These are phyloP conservation scores for Dothideomycetes sp. DNA, from an alignment of 2,329 filamentous ascomycete species.

Conservation along the genomic window DNA sequence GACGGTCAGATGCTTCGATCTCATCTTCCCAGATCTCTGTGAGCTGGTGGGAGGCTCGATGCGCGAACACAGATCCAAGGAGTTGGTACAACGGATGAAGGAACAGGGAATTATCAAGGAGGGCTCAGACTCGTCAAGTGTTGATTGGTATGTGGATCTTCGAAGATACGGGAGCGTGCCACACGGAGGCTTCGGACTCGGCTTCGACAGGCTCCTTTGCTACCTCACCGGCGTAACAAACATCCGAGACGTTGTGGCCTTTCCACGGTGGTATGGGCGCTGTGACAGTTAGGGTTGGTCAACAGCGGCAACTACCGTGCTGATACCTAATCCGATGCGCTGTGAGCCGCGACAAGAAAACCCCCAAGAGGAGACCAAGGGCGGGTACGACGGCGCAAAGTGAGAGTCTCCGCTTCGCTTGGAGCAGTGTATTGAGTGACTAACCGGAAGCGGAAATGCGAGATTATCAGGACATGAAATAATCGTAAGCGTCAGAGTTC, in stretches of 20 bases:
- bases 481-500: no score
- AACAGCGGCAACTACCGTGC: neutral
- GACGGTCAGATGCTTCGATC: constrained; percentile 87
- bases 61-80: constrained; percentile 66
- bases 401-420: no score
- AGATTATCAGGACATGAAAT: neutral
- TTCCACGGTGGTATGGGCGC: constrained; percentile 60
- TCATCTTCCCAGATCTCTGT: constrained; percentile 74
- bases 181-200: constrained; percentile 82
- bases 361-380: no score
- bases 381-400: no score
- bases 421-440: no score
- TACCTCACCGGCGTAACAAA: constrained; percentile 75
- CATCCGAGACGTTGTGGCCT: constrained; percentile 75
- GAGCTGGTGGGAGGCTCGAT: constrained; percentile 84
- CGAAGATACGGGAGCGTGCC: constrained; percentile 84
- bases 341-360: no score
- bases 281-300: constrained; percentile 31
- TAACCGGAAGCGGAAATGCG: neutral
- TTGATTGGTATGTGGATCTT: constrained; percentile 83
- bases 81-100: constrained; percentile 61
- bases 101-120: constrained; percentile 45
- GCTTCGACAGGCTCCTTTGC: constrained; percentile 76
- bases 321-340: no score
- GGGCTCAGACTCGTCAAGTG: constrained; percentile 15